Evolutionary conservation across 2,329 filamentous ascomycete species (phyloP).

Genomic region (Botrytis sinoallii): DNA sequence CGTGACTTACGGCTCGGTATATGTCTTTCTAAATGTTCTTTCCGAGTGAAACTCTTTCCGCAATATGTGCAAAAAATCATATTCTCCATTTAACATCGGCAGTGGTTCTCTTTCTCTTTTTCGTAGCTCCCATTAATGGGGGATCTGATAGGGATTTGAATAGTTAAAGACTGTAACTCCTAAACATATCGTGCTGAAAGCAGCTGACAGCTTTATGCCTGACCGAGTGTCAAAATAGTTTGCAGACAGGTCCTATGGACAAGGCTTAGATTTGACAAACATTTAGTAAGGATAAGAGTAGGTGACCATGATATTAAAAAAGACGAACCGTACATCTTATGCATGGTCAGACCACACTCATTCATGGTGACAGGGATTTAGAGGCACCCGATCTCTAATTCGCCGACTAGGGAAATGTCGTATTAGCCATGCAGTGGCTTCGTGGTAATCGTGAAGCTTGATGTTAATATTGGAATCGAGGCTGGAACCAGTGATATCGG

Average conservation of each 20-base stretch:
- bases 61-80: conserved; percentile 54
- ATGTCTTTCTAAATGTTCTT: conserved; percentile 56
- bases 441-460: conserved; percentile 12
- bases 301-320: conserved; percentile 2
- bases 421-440: conserved; percentile 20
- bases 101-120: background rate
- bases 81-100: conserved; percentile 20
- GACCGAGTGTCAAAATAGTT: background rate
- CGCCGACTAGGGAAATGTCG: conserved; percentile 20
- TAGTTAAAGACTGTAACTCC: background rate
- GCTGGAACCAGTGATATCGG: conserved; percentile 4
- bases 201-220: conserved; percentile 5
- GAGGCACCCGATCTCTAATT: conserved; percentile 8
- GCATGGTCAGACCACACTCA: conserved; percentile 13
- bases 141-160: conserved; percentile 11
- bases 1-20: conserved; percentile 48
- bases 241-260: background rate
- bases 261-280: conserved; percentile 13
- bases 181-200: background rate
- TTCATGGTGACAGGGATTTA: background rate
- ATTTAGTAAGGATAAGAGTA: conserved; percentile 13
- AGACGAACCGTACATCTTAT: conserved; percentile 12
- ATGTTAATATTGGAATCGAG: conserved; percentile 10
- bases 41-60: conserved; percentile 53
- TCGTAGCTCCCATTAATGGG: conserved; percentile 17